These are phyloP conservation scores for Hysterangium stoloniferum DNA, from an alignment of 768 basidiomycete species.

Conservation along the genomic window DNA sequence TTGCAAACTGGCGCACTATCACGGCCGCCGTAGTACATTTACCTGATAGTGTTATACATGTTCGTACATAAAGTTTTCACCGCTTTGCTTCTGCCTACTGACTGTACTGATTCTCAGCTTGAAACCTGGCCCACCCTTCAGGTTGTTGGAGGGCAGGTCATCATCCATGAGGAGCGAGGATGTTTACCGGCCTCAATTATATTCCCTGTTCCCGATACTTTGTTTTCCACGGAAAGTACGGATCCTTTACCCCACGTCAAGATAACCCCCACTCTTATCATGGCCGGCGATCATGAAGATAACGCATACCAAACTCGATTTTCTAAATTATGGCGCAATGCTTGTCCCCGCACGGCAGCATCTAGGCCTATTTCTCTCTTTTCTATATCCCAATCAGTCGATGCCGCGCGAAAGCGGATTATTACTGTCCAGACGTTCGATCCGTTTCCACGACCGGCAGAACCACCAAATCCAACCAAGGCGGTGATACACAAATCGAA, in stretches of 20 bases:
- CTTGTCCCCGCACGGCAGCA: not conserved
- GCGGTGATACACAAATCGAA: not conserved
- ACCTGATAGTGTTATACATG: constrained; percentile 8
- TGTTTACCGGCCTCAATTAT: constrained; percentile 7
- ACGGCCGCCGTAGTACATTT: constrained; percentile 12
- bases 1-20: constrained; percentile 10
- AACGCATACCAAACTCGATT: constrained; percentile 11
- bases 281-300: constrained; percentile 3
- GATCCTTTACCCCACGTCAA: constrained; percentile 10
- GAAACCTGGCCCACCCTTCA: constrained; percentile 11
- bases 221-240: constrained; percentile 2
- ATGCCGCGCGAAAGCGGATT: not conserved
- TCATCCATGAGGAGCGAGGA: constrained; percentile 11
- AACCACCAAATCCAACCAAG: not conserved
- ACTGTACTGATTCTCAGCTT: not conserved
- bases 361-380: constrained; percentile 8
- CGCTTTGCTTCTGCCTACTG: not conserved
- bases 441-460: constrained; percentile 1
- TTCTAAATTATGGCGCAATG: constrained; percentile 12
- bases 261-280: constrained; percentile 10
- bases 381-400: constrained; percentile 1
- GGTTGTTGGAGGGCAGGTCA: constrained; percentile 7
- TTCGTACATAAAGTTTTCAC: not conserved
- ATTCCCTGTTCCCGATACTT: constrained; percentile 11
- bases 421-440: constrained; percentile 12